phyloP scores from a whole-genome alignment of 2,329 filamentous ascomycete species.

The Calonectria multiphialidica region DNA sequence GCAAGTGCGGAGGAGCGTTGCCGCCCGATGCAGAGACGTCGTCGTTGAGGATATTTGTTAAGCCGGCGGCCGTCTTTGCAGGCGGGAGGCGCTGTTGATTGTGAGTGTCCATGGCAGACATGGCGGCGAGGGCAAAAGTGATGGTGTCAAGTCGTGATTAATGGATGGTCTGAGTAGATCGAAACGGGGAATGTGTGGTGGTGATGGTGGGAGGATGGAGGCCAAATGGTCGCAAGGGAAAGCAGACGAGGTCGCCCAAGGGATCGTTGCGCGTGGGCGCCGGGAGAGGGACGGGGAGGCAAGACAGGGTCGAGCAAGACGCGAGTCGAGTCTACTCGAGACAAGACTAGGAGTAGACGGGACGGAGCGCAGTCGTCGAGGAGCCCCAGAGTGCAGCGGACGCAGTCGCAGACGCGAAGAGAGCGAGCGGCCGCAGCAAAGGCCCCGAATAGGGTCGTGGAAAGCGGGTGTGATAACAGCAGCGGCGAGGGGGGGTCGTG shows the following conservation, averaged over 20 bases:
- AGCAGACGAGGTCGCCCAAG: background rate
- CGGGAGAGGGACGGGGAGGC: slow-evolving; percentile 12
- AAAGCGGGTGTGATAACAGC: slow-evolving; percentile 16
- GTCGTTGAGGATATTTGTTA: slow-evolving; percentile 55
- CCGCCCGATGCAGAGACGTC: slow-evolving; percentile 43
- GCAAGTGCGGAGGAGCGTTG: slow-evolving; percentile 48
- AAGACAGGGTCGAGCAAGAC: background rate
- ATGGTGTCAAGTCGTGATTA: slow-evolving; percentile 15
- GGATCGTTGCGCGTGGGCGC: slow-evolving; percentile 7
- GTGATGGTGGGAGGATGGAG: background rate
- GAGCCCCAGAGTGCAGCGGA: slow-evolving; percentile 11
- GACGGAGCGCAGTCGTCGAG: slow-evolving; percentile 16
- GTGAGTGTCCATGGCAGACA: slow-evolving; percentile 45
- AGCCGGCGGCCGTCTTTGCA: slow-evolving; percentile 51
- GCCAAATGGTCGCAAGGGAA: slow-evolving; percentile 12
- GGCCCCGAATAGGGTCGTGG: slow-evolving; percentile 23
- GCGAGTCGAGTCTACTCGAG: slow-evolving; percentile 22
- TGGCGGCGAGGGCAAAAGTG: background rate
- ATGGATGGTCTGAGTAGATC: background rate
- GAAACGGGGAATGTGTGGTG: background rate
- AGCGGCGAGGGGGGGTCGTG: slow-evolving; percentile 14
- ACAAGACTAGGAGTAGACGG: slow-evolving; percentile 8
- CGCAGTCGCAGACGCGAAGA: slow-evolving; percentile 13
- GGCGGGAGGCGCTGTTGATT: slow-evolving; percentile 43
- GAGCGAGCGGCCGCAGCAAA: slow-evolving; percentile 20